Base-by-base conservation (phyloP, 1,284 basidiomycete species). In the Wolfiporia cocos region DNA sequence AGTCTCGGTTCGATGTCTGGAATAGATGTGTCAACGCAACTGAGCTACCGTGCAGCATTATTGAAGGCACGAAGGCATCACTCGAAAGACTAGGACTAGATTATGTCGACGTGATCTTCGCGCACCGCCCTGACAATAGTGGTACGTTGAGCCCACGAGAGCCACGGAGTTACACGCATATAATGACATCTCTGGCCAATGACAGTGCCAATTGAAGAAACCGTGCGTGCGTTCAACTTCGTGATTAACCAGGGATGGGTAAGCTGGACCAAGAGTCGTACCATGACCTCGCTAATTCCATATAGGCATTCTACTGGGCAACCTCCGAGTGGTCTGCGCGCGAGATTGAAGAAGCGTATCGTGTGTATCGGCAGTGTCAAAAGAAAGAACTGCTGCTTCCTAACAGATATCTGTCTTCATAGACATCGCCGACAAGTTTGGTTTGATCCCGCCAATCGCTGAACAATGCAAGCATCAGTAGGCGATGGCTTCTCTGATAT, bases 281-380 rank as follows among this genome's bases (percentile, higher is more conserved):
- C n/a, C n/a, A n/a, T n/a, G n/a, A n/a, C n/a, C n/a, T n/a, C n/a
- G n/a, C n/a, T n/a, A n/a, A n/a, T n/a, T n/a, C n/a, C n/a, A n/a
- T n/a, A n/a, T 15, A 77, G 76, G 79, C 80, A 31, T 81, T 76
- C 61, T 84, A 84, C 59, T 86, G 83, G 82, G 72, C 76, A 34
- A 89, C 86, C 0, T 87, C 83, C 1, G 87, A 91, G 57, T 92
- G 89, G 89, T 74, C 73, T 34, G 85, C 87, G 0, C 63, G 67
- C 19, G 74, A 86, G 51, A 80, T 89, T 44, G 78, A 84, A 59
- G 84, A 88, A 57, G 86, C 86, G 0, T 69, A 76, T 57, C 76
- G 76, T 79, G 54, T 41, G 74, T 70, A n/a, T n/a, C n/a, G n/a
- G n/a, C n/a, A n/a, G n/a, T n/a, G n/a, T n/a, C n/a, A n/a, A n/a